Evolutionary conservation across 768 basidiomycete genomes (phyloP), one percentile per base, ranked within the genome.

Genomic region (Podaxis sp.): DNA sequence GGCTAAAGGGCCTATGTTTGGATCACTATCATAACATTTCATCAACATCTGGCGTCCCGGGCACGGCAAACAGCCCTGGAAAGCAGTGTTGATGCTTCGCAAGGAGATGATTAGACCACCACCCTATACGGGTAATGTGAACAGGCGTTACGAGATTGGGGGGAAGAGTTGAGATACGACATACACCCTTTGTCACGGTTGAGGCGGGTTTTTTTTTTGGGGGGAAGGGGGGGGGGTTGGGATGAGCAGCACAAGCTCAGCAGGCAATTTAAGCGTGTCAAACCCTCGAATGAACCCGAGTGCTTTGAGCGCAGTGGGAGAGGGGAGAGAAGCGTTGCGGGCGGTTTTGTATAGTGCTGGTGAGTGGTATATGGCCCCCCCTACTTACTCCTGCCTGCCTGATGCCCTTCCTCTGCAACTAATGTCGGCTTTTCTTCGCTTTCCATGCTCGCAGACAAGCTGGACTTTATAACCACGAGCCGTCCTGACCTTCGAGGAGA

Each of bases 311-410:
- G 75, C 78, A 24, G 77, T 79, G 29, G 88, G 87, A 40, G 92
- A 91, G 74, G 92, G 93, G 66, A 80, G 87, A 68, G 91, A 94
- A 58, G 86, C 90, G 0, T 71, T 96, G 59, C 76, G 86, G 86
- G 94, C 96, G 75, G 94, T 94, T 0, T 87, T 72, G 84, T 96
- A 22, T 81, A 96, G 22, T 95, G 94, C 86, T 88, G 91, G 94
- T 95, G 70, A 77, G 94, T 87, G 25, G 57, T 50, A 19, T 57
- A 38, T 65, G 56, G 41, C 46, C 61, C n/a, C 24, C 66, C 61
- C 62, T n/a, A 38, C 52, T 46, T 22, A 36, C 55, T 36, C 19
- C 57, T 54, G 47, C 43, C 61, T 27, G 47, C 24, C 47, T 19
- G 22, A 19, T 37, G 17, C 19, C 24, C 38, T 46, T 37, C 24